Percentiles rank a stretch among this genome's conserved stretches.
phyloP scores from a whole-genome alignment of 805 yeast species.

The Candida nitratophila region DNA sequence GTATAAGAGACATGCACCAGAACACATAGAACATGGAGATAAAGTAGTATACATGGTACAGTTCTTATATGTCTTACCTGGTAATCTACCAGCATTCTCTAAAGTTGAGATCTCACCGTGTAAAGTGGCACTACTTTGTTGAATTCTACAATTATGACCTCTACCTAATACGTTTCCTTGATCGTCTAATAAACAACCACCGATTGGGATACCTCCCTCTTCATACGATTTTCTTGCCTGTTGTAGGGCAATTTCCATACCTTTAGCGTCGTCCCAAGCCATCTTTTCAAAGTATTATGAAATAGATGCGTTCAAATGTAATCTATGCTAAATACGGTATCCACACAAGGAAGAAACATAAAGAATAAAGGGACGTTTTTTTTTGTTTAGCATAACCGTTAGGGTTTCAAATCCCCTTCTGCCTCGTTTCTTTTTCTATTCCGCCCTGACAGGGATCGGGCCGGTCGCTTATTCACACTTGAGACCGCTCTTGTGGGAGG shows the following conservation, averaged over 20 bases:
- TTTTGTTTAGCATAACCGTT: too few relatives aligned
- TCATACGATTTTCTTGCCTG: conserved; percentile 63
- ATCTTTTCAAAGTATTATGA: too few relatives aligned
- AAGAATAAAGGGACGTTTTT: too few relatives aligned
- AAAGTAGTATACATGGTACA: conserved; percentile 90
- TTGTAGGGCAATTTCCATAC: conserved; percentile 63
- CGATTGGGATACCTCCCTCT: conserved; percentile 92
- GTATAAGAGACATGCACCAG: conserved; percentile 87
- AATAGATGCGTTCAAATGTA: too few relatives aligned
- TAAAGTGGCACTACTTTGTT: conserved; percentile 72
- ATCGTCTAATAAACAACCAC: conserved; percentile 64
- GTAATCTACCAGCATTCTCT: conserved; percentile 86
- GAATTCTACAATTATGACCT: conserved; percentile 89
- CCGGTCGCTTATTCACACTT: too few relatives aligned
- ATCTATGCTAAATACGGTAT: too few relatives aligned
- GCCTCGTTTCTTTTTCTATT: too few relatives aligned
- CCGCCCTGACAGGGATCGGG: too few relatives aligned
- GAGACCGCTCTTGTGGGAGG: too few relatives aligned
- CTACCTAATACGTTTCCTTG: conserved; percentile 79
- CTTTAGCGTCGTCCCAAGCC: conserved; percentile 54
- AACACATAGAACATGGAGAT: conserved; percentile 93
- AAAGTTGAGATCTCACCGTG: conserved; percentile 91
- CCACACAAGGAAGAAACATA: too few relatives aligned
- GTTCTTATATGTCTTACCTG: conserved; percentile 69
- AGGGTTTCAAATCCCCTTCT: too few relatives aligned